Base-by-base conservation (phyloP, 371 early-diverging fungal genomes). In the Conidiobolus incongruus region DNA sequence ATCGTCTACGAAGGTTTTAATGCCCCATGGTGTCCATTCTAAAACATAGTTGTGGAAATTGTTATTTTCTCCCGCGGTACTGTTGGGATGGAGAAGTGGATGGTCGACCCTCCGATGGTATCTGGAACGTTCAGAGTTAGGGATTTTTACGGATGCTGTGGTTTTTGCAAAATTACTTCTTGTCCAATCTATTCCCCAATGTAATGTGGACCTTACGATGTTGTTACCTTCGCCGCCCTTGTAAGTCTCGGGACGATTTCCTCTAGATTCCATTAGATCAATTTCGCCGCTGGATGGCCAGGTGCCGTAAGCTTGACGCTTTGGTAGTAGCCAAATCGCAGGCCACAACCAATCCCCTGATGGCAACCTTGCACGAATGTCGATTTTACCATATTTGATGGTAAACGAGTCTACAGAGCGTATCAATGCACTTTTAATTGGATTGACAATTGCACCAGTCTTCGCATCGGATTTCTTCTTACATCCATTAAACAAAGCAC, bases 261-360 rank as follows among this genome's bases (percentile, higher is more conserved):
- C 43, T 32, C 43, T 12, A 11, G 43, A 31, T 17, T 43, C 43
- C 16, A 43, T 11, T 4, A 43, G 3, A 22, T 43, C 43, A 29
- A 43, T 43, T 19, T 68, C 69, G 50, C 77, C 74, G 38, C 66
- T 67, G 1, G 73, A 70, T 22, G 81, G 77, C 81, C 81, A 80
- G 24, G 47, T 38, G 20, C 77, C 81, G 47, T 80, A 80, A 3
- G 58, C 56, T 30, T 65, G 60, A 48, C 71, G 47, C 35, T 58
- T 68, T 16, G 77, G 81, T 44, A 80, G 37, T 69, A 80, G 58
- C 74, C 74, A 73, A 38, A 75, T 66, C 6, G 68, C 44, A 22
- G 68, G 72, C 75, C 74, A 78, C 32, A 75, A 47, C 70, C 72
- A 74, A 50, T 75, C 72, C 16, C 77, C 77, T 23, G 33, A 50